Base-by-base conservation (phyloP, 495 filamentous ascomycete species). In the Lichenothelia convexa region DNA sequence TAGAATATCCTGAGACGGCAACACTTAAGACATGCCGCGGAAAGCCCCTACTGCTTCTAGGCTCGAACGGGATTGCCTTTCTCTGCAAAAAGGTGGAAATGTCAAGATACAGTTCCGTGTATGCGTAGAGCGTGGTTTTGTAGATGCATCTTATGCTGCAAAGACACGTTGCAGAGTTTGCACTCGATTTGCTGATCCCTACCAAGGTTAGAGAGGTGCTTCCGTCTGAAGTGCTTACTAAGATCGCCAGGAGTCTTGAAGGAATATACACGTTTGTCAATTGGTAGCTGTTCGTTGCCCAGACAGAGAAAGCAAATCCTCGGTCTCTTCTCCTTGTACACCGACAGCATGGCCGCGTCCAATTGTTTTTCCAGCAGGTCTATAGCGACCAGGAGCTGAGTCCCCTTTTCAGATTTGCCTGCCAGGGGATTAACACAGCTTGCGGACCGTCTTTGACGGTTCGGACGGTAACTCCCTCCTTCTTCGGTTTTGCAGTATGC, bases 171-270 rank as follows among this genome's bases (percentile, higher is more conserved):
- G 24, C 30, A 32, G 6, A 32, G 6, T 17, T 7, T 8, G 30
- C 30, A 32, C 6, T 8, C 6, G 16, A 17, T 8, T 17, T 32
- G 30, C 30, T 32, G 7, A 7, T 17, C 6, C 16, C 16, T 6
- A 17, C 16, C 16, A 17, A 32, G 30, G 16, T 37, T 37, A 5
- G 1, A 27, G 5, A 37, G 1, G 29, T 37, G 35, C 21, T 61
- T 60, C 38, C 48, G 45, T 44, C 58, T 58, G 18, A 63, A 60
- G 40, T 63, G 50, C 42, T 61, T 63, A 12, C 48, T 57, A 27
- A 63, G 40, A 40, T 57, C 48, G 42, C 48, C 42, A 33, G 51
- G 46, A 33, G 34, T 56, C 21, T 31, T 34, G 42, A 59, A 60
- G 35, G 33, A 46, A 34, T 55, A 45, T 5, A 41, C 44, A 21